Conservation (phyloP, 2,329 filamentous ascomycete genomes). For the Cordyceps farinosa region DNA sequence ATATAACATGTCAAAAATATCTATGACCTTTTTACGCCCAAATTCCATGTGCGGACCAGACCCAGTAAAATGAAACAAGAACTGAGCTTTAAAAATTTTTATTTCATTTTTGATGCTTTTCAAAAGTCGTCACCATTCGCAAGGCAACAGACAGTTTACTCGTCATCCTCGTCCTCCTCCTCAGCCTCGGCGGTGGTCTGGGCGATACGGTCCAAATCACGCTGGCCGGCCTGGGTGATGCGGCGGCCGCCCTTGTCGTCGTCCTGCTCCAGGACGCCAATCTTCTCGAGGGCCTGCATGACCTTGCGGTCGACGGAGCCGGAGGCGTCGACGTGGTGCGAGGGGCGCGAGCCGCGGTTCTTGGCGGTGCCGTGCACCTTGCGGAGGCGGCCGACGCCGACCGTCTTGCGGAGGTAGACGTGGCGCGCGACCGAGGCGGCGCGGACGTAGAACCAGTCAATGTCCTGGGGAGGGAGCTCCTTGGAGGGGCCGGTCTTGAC, state of each 20-base stretch:
- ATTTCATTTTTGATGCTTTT: background rate
- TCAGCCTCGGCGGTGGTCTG: constrained; percentile 74
- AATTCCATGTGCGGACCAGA: constrained; percentile 15
- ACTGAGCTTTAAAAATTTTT: background rate
- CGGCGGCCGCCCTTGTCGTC: constrained; percentile 98
- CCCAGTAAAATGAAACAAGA: constrained; percentile 7
- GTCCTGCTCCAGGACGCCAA: constrained; percentile 94
- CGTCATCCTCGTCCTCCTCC: constrained; percentile 63
- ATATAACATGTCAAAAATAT: constrained; percentile 17
- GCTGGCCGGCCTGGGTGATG: constrained; percentile 97
- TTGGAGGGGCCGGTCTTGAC: constrained; percentile 97
- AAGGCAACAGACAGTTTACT: constrained; percentile 43
- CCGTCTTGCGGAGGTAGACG: constrained; percentile 99
- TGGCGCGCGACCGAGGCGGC: constrained; percentile 94
- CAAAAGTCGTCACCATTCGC: background rate
- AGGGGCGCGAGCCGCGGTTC: constrained; percentile 91
- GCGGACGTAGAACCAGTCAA: constrained; percentile 93
- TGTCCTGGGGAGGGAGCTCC: constrained; percentile 96
- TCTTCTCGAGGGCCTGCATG: constrained; percentile 97
- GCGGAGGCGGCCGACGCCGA: constrained; percentile 95
- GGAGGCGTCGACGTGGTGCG: constrained; percentile 91
- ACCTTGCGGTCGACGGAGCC: constrained; percentile 97
- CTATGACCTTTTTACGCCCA: constrained; percentile 18
- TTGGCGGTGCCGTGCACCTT: constrained; percentile 95
- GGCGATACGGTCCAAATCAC: constrained; percentile 96